Percentiles rank a stretch among this genome's conserved stretches.
phyloP scores from a whole-genome alignment of 768 basidiomycete genomes.

The Tulasnella sp. region DNA sequence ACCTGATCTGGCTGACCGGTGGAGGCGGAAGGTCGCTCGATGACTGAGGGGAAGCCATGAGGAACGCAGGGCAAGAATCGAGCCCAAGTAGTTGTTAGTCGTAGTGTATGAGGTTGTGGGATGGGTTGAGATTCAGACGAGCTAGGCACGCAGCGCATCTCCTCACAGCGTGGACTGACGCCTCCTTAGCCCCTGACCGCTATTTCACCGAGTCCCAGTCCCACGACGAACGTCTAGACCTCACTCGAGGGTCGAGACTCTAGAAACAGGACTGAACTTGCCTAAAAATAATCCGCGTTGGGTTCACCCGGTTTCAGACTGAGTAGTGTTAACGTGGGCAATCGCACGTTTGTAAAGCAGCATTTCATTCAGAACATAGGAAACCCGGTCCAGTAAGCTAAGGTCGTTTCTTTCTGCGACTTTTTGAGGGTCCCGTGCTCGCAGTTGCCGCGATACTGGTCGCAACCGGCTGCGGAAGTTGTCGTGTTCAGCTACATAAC shows the following conservation, averaged over 20 bases:
- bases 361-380: not conserved
- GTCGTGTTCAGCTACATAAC: not conserved
- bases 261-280: not conserved
- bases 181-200: slow-evolving; percentile 3
- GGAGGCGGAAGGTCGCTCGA: slow-evolving; percentile 7
- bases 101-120: not conserved
- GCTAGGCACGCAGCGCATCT: slow-evolving; percentile 8
- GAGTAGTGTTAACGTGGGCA: not conserved
- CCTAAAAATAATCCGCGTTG: not conserved
- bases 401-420: not conserved
- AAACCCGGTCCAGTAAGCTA: not conserved
- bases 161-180: not conserved
- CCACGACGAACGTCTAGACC: not conserved
- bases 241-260: not conserved
- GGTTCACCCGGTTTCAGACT: not conserved
- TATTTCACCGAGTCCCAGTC: slow-evolving; percentile 15
- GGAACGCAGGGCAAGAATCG: slow-evolving; percentile 5
- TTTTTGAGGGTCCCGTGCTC: not conserved
- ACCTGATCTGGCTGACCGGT: slow-evolving; percentile 22
- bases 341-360: not conserved
- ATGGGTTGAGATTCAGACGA: slow-evolving; percentile 15
- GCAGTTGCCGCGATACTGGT: not conserved
- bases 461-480: not conserved
- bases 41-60: slow-evolving; percentile 12
- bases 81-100: not conserved